Base-by-base conservation (phyloP, 2,329 filamentous ascomycete species). In the Passalora sequoiae region DNA sequence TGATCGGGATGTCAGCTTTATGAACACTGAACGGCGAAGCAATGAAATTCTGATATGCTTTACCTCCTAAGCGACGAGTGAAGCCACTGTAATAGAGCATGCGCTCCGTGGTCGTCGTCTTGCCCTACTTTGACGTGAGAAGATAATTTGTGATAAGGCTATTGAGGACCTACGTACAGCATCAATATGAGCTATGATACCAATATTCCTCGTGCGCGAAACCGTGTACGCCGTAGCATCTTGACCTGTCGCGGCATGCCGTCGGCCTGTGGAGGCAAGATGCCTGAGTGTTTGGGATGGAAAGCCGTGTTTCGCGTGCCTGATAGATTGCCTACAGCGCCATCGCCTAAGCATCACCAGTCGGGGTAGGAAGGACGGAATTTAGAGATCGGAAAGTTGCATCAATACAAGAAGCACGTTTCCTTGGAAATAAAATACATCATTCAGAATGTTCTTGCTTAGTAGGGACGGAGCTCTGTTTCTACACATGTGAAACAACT, bases 171-270 rank as follows among this genome's bases (percentile, higher is more conserved):
- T 29, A 66, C 73, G 55, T 63, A 79, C 76, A 44, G 92, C 92
- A 80, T 97, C 92, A 53, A 98, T 95, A 66, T 98, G 92, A 47
- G 92, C 92, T 65, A 98, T 96, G 56, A 98, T 97, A 49, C 92
- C 92, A 63, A 98, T 96, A 62, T 98, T 98, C 5, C 47, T 40
- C 25, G 46, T 51, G 29, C 46, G 31, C 28, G 33, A 17, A 15
- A 15, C 15, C n/a, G 19, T 24, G 8, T 17, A 24, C 29, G 40
- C 40, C 2, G 35, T 21, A 15, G 16, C 40, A 31, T 44, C 30
- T 37, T 25, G 40, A 29, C 19, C 39, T 16, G 42, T 7, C 16
- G 30, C 40, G 27, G 40, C 40, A 44, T 44, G 44, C n/a, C 33
- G 39, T 29, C 44, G 33, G 21, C 20, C 22, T 17, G 43, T 44